Evolutionary conservation across 2,329 filamentous ascomycete species (phyloP), one percentile per base, ranked within the genome.

Genomic region (Cladosporium sp.): DNA sequence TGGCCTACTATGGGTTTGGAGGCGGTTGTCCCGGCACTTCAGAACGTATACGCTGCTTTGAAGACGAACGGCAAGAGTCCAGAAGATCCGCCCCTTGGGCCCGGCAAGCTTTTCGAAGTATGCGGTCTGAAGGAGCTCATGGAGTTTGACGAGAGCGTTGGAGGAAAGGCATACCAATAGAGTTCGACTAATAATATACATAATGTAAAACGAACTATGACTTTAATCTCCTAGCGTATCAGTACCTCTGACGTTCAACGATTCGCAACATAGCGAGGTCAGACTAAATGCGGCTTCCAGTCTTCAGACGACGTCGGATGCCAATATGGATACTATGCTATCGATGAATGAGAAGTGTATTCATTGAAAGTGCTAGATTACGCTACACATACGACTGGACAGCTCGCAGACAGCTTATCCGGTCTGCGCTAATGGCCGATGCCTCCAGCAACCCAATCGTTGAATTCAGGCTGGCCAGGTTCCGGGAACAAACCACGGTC

Each of bases 371-470:
- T n/a, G n/a, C n/a, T 20, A 45, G 9, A 12, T 15, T 28, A 15
- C 25, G 12, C 13, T 45, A 28, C 25, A 28, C 20, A 28, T 15
- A 48, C 45, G 25, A 25, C 20, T 22, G 25, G 45, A 25, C 35
- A 48, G 19, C 5, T 19, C 28, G 25, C 25, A n/a, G 19, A 25
- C 45, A 24, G 13, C 15, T 22, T 24, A 10, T 25, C 10, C 25
- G 20, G 42, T 17, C 34, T 17, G 20, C 39, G 45, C 34, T 24
- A 82, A 74, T 85, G 83, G 2, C 83, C 88, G 36, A 90, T 78
- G 1, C 85, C 88, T 8, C 88, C 84, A 44, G 80, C 83, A 53
- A 81, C 78, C 84, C 88, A 91, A 62, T 86, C 81, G 59, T 79
- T 79, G 71, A 87, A 88, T 37, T 85, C 83, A 2, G 86, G 85